Evolutionary conservation across 208 protist species (phyloP), one percentile per base, ranked within the genome.

Genomic region (Trypanosoma cruzi): DNA sequence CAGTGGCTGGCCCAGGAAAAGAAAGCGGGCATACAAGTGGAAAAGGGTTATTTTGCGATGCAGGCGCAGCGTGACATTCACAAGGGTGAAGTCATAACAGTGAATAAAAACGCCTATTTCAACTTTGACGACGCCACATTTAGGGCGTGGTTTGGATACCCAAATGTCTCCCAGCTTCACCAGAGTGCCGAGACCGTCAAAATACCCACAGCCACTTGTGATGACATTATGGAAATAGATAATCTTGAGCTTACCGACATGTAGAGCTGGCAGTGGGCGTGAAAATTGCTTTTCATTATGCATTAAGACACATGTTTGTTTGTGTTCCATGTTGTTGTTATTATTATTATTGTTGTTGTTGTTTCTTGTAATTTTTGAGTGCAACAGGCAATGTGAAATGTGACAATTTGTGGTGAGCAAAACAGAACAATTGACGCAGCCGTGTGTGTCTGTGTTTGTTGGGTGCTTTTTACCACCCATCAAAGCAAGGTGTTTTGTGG

Each of bases 111-210:
- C 64, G 84, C 84, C 6, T 88, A 83, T 65, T 96, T 94, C 58
- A 87, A 92, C 77, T 94, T 96, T 77, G 88, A 94, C 73, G 85
- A 90, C 64, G 85, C 89, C 40, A 82, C 80, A 20, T 96, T 96
- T 71, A 79, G 90, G 72, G 86, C 77, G 26, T 94, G 91, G 89
- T 96, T 96, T 74, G 91, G 91, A 4, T 94, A 84, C 65, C 81
- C 81, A 1, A 92, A 94, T 67, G 74, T 44, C 22, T 82, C 83
- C 20, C 87, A 93, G 73, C 77, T 86, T 42, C 52, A 71, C 1
- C 57, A 42, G 8, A 79, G 80, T 36, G 34, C 29, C 14, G 63
- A 29, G 20, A 20, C 22, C 26, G 46, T 16, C n/a, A 61, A 34
- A 20, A 24, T 1, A 22, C 46, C 50, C 61, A 46, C 52, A 28